A percentile compares a stretch with the other conserved stretches of the same genome.
phyloP scores from a whole-genome alignment of 495 filamentous ascomycete genomes.

The Pseudevernia furfuracea region DNA sequence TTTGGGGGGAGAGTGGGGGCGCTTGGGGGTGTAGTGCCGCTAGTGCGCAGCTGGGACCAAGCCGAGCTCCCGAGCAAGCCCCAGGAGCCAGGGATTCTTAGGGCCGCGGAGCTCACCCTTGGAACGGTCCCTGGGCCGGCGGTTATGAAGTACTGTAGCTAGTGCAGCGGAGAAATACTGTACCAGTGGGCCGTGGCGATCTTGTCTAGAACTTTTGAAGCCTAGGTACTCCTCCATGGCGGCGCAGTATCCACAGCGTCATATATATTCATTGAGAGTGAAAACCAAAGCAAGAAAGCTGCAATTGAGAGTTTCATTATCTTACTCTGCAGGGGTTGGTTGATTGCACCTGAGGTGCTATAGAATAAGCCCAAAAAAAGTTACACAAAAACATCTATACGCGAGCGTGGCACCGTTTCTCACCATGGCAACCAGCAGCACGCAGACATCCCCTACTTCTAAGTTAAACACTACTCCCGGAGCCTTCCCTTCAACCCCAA shows the following conservation, averaged over 20 bases:
- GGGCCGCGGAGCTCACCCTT: background rate
- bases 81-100: background rate
- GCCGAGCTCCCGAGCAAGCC: no score
- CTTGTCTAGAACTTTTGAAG: background rate
- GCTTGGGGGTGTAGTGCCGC: background rate
- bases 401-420: background rate
- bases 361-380: background rate
- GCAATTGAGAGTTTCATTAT: no score
- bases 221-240: background rate
- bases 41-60: background rate
- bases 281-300: background rate
- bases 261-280: background rate
- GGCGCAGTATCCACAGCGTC: background rate
- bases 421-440: conserved; percentile 9
- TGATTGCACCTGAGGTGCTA: background rate
- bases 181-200: background rate
- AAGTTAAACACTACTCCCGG: conserved; percentile 18
- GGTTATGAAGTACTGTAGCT: no score
- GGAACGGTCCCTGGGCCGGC: background rate
- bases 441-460: background rate
- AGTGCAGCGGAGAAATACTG: background rate
- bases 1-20: background rate
- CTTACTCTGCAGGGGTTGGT: background rate
- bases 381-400: background rate
- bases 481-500: conserved; percentile 23